Conservation (phyloP, 2,329 filamentous ascomycete genomes). For the Xylaria digitata region DNA sequence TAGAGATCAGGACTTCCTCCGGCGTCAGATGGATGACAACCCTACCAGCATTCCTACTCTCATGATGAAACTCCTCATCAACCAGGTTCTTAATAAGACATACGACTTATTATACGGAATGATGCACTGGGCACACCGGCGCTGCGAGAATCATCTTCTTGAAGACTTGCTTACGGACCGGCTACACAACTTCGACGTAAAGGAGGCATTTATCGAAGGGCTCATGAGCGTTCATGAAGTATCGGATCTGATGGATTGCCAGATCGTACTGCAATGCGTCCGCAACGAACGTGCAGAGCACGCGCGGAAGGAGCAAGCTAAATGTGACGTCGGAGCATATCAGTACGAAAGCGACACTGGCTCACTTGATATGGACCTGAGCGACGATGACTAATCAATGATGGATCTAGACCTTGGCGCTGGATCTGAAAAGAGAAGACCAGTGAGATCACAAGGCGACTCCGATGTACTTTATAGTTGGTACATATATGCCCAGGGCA, state of each 20-base stretch:
- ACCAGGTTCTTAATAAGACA: conserved; percentile 26
- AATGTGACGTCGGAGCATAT: background rate
- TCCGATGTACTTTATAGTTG: background rate
- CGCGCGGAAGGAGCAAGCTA: background rate
- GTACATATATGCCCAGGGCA: background rate
- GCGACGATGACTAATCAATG: background rate
- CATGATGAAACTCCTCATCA: conserved; percentile 28
- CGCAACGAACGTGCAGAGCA: background rate
- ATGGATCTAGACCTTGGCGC: background rate
- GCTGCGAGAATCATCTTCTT: conserved; percentile 9
- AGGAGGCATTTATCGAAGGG: conserved; percentile 15
- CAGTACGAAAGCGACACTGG: conserved; percentile 9
- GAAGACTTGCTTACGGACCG: conserved; percentile 2
- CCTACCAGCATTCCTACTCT: conserved; percentile 4
- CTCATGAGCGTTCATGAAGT: conserved; percentile 34
- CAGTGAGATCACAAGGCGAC: background rate
- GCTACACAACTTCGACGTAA: conserved; percentile 22
- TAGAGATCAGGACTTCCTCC: conserved; percentile 29
- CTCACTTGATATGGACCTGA: conserved; percentile 24
- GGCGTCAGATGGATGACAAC: conserved; percentile 12
- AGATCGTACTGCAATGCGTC: conserved; percentile 10
- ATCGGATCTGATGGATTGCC: conserved; percentile 38
- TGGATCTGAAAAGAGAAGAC: background rate
- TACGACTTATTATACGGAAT: conserved; percentile 27
- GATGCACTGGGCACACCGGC: conserved; percentile 21